Base-by-base conservation (phyloP, 345 rosid genomes). In the Limnanthes douglasii region DNA sequence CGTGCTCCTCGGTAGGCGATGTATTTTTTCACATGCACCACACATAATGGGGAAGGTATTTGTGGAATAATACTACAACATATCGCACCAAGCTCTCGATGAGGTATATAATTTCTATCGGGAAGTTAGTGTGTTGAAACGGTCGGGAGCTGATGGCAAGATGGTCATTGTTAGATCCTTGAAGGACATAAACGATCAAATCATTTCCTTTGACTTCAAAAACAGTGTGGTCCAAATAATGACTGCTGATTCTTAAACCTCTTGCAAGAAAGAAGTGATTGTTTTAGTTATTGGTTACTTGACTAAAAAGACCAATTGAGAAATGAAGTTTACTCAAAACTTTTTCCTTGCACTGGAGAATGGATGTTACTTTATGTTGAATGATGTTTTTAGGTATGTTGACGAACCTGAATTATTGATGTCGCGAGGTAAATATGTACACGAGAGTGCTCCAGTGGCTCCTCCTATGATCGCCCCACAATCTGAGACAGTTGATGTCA, bases 341-440 rank as follows among this genome's bases (percentile, higher is more conserved):
- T 82, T 86, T 60, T 86, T 86, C 58, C 70, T 86, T 17, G 97
- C 81, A 13, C 92, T 84, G 2, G 84, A 78, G 54, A 56, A 59
- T 14, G 50, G 45, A 38, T 73, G 94, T 15, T 86, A 66, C 63
- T 86, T 63, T 63, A 93, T 86, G 40, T 51, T 73, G n/a, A 82
- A 75, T 12, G 95, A 86, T 60, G 59, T 78, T 25, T 69, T 86
- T 34, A 73, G 93, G 50, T 78, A 56, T 32, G 63, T 75, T 45
- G 45, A 43, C 12, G 66, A 75, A 37, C 37, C 58, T 27, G 51
- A 43, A 18, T 57, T 13, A 13, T 16, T 20, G 12, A n/a, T n/a
- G n/a, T n/a, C 56, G 37, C 34, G 29, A 34, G 42, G n/a, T 34
- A 48, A 30, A 43, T 68, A 46, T 11, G 64, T 23, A 0, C 59